Evolutionary conservation across 2,329 filamentous ascomycete species (phyloP).

Genomic region (Aspergillus sp.): DNA sequence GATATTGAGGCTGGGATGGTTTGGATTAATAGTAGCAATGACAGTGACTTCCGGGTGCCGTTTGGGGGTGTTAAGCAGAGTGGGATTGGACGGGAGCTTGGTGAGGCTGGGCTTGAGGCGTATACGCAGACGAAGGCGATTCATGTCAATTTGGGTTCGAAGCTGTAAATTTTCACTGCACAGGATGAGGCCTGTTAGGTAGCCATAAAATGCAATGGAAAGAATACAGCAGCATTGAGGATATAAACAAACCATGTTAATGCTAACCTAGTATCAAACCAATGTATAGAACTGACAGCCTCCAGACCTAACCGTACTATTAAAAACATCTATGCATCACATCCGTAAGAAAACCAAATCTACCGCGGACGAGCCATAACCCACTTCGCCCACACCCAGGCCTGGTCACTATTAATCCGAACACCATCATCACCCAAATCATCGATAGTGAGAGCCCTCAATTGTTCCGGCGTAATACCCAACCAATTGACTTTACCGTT

Average conservation of each 20-base stretch:
- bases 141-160: constrained; percentile 40
- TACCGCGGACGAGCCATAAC: constrained; percentile 21
- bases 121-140: constrained; percentile 55
- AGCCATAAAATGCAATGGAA: not conserved
- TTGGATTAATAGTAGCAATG: constrained; percentile 58
- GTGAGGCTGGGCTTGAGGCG: constrained; percentile 54
- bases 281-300: too few relatives aligned
- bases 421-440: constrained; percentile 33
- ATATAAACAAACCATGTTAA: too few relatives aligned
- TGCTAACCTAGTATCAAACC: too few relatives aligned
- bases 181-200: not conserved
- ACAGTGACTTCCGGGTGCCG: constrained; percentile 44
- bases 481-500: constrained; percentile 5
- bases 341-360: too few relatives aligned
- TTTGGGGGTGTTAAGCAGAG: constrained; percentile 59
- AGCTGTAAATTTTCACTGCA: constrained; percentile 20
- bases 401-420: constrained; percentile 26
- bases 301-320: not conserved
- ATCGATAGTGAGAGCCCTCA: constrained; percentile 22
- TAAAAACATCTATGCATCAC: too few relatives aligned
- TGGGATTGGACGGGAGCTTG: constrained; percentile 56
- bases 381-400: constrained; percentile 34
- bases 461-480: constrained; percentile 15
- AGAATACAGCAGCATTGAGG: not conserved
- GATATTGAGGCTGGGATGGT: constrained; percentile 63